phyloP scores from a whole-genome alignment of 129 eudicot species.

The Saposhnikovia divaricata region DNA sequence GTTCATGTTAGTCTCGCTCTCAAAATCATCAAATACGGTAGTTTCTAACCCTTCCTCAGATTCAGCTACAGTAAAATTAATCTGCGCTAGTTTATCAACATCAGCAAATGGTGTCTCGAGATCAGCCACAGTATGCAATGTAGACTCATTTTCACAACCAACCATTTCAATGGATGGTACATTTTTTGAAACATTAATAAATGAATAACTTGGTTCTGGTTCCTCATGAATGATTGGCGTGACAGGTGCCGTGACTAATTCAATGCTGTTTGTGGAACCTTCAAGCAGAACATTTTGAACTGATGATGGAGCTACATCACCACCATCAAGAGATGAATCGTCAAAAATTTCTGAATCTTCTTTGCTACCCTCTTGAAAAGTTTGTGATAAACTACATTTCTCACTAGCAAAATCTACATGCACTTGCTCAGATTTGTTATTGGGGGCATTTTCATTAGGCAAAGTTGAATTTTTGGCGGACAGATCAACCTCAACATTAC shows the following conservation, averaged over 20 bases:
- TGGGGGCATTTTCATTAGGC: slow-evolving; percentile 14
- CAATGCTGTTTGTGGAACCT: slow-evolving; percentile 17
- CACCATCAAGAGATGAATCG: not conserved
- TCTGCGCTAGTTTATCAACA: not conserved
- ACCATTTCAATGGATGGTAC: slow-evolving; percentile 1
- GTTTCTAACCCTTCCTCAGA: slow-evolving; percentile 4
- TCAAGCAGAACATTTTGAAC: slow-evolving; percentile 14
- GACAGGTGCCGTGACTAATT: slow-evolving; percentile 9
- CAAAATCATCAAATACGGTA: slow-evolving; percentile 8
- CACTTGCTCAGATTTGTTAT: slow-evolving; percentile 14
- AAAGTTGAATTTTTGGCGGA: not conserved
- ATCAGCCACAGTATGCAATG: not conserved
- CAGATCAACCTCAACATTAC: not conserved
- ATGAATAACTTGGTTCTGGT: slow-evolving; percentile 18
- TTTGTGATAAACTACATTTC: not conserved
- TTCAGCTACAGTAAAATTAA: not conserved
- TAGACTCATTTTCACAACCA: slow-evolving; percentile 7
- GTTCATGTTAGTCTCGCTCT: slow-evolving; percentile 25
- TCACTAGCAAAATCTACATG: slow-evolving; percentile 19
- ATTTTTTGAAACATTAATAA: slow-evolving; percentile 15
- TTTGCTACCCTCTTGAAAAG: slow-evolving; percentile 14
- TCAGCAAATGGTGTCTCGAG: not conserved
- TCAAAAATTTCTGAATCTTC: not conserved
- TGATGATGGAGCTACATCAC: not conserved
- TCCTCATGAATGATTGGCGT: slow-evolving; percentile 16